Conservation (phyloP, 2,329 filamentous ascomycete species). For the Venturia asperata region DNA sequence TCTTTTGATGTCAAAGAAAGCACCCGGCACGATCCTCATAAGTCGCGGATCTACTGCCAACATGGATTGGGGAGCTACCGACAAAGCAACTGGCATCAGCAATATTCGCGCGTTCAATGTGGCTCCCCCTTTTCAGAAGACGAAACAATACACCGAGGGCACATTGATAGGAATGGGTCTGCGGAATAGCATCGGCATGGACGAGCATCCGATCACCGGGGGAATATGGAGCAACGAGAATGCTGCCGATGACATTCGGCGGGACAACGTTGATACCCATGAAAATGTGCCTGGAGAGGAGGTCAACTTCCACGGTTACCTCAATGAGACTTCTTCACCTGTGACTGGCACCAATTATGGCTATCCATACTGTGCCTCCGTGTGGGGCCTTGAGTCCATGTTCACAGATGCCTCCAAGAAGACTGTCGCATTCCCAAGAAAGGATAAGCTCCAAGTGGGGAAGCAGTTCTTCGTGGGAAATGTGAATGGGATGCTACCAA, state of each 20-base stretch:
- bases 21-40: conserved; percentile 54
- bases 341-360: conserved; percentile 55
- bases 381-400: conserved; percentile 52
- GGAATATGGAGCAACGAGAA: conserved; percentile 59
- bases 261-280: conserved; percentile 54
- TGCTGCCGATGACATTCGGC: conserved; percentile 56
- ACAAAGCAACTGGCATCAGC: conserved; percentile 50
- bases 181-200: conserved; percentile 64
- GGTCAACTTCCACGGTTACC: conserved; percentile 62
- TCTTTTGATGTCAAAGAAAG: conserved; percentile 52
- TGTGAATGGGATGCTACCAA: not conserved
- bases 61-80: conserved; percentile 49
- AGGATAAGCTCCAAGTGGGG: conserved; percentile 38
- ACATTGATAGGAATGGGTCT: conserved; percentile 58
- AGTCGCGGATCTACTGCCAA: conserved; percentile 59
- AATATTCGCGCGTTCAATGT: conserved; percentile 59
- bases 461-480: conserved; percentile 42
- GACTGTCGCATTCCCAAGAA: conserved; percentile 32
- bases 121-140: conserved; percentile 32
- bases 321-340: conserved; percentile 42
- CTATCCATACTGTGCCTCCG: conserved; percentile 62
- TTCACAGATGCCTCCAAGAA: not conserved
- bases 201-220: conserved; percentile 49
- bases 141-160: conserved; percentile 47
- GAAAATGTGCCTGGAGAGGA: conserved; percentile 66